Evolutionary conservation across 768 basidiomycete species (phyloP), one percentile per base, ranked within the genome.

Genomic region (Amanita inopinata): DNA sequence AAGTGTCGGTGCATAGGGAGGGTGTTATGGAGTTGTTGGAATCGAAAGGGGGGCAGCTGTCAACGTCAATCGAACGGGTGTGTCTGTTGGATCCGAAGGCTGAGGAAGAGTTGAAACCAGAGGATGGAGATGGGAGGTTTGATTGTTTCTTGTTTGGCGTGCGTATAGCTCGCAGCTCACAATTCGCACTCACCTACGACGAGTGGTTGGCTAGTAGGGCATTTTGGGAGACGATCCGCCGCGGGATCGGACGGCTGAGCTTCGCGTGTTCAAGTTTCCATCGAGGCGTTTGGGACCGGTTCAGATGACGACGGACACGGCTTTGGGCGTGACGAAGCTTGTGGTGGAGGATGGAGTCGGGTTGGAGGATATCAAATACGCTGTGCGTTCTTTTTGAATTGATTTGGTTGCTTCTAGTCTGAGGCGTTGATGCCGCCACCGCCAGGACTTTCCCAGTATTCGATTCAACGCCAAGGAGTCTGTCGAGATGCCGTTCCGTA

Each of bases 251-350:
- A 99, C 94, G 1, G 74, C 79, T 1, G 88, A 94, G 56, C 74
- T 99, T 25, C 82, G 94, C 22, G 71, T 70, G 11, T 64, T 91
- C 27, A 92, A 92, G 1, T 99, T 94, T 58, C 86, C 89, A 1
- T 74, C 74, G 4, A 74, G 96, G 23, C 87, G 86, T 59, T 69
- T 99, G 5, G 92, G 91, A 0, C 66, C 79, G 2, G 69, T 90
- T 1, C 96, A 99, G 61, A 99, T 99, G 96, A 98, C 96, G 23
- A 99, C 96, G 0, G 94, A 99, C 61, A 97, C 94, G 1, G 94
- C 94, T 1, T 67, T 97, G 0, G 89, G 84, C 3, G 94, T 96
- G 3, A 89, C 90, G 0, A 92, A 90, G 56, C 61, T 76, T 3
- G 82, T 93, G 11, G 80, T 91, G 0, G 60, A 80, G 35, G 86